These are phyloP conservation scores for Hypoxylon sp. DNA, from an alignment of 2,329 filamentous ascomycete species.

Conservation along the genomic window DNA sequence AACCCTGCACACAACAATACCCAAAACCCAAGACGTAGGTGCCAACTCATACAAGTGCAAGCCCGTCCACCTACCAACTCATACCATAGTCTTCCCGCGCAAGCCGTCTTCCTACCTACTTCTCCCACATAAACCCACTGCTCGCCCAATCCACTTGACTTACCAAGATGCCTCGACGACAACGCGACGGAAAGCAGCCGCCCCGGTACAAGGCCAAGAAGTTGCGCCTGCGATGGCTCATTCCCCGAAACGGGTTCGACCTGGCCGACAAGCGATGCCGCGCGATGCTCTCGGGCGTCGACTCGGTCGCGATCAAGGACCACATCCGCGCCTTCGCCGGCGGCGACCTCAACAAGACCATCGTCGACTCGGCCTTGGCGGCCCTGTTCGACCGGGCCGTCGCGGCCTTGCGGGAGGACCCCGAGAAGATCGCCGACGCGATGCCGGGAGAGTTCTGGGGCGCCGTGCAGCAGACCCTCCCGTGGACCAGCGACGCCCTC, in stretches of 20 bases:
- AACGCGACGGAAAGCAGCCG: not conserved
- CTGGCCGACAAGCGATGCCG: constrained; percentile 12
- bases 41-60: no score
- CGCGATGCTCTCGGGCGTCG: constrained; percentile 1
- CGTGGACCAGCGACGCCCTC: constrained; percentile 7
- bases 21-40: no score
- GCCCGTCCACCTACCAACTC: not conserved
- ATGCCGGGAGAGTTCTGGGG: constrained; percentile 19
- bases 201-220: not conserved
- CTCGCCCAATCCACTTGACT: not conserved
- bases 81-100: not conserved
- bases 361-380: constrained; percentile 18
- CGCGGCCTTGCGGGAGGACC: constrained; percentile 6
- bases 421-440: constrained; percentile 9
- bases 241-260: constrained; percentile 20
- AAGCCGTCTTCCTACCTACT: not conserved
- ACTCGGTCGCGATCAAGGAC: constrained; percentile 10
- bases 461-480: constrained; percentile 11
- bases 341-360: constrained; percentile 9
- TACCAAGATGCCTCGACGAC: constrained; percentile 14
- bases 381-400: constrained; percentile 10
- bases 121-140: not conserved
- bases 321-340: constrained; percentile 6
- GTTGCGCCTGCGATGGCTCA: constrained; percentile 1
- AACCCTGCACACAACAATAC: not conserved